Conservation (phyloP, 2,329 filamentous ascomycete species). For the Colletotrichum ledebouriae region DNA sequence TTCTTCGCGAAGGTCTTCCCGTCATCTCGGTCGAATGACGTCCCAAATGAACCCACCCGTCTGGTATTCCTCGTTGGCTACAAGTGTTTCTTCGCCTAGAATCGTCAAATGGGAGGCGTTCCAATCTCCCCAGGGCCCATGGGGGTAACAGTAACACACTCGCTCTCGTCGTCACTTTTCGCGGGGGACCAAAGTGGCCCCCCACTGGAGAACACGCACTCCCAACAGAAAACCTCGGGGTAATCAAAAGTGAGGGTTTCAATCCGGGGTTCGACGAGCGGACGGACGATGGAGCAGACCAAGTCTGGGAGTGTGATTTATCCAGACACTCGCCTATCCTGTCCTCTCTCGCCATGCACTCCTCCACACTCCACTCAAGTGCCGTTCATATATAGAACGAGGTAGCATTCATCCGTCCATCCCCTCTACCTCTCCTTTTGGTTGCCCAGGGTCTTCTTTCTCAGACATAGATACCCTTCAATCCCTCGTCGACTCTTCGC, state of each 20-base stretch:
- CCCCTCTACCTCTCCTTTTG: not conserved
- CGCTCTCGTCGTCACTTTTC: conserved; percentile 33
- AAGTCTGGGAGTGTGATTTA: conserved; percentile 10
- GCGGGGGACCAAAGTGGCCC: conserved; percentile 26
- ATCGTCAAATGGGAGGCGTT: conserved; percentile 15
- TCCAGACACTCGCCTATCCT: not conserved
- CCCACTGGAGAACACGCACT: conserved; percentile 18
- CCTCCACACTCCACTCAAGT: conserved; percentile 10
- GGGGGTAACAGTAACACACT: not conserved
- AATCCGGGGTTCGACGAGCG: conserved; percentile 25
- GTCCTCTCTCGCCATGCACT: not conserved
- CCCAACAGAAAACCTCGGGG: conserved; percentile 27
- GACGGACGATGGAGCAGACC: not conserved
- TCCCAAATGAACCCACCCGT: conserved; percentile 23
- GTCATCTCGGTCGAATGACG: conserved; percentile 34
- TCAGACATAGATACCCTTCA: not conserved
- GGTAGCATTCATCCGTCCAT: conserved; percentile 10
- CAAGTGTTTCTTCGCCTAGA: not conserved
- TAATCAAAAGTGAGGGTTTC: conserved; percentile 16
- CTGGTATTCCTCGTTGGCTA: conserved; percentile 4
- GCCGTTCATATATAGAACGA: conserved; percentile 29
- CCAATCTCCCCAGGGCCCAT: conserved; percentile 6
- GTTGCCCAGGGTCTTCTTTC: conserved; percentile 23
- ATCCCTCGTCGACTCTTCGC: not conserved
- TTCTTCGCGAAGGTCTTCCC: conserved; percentile 3